Percentiles rank a stretch among this genome's conserved stretches.
Conservation (phyloP, 768 basidiomycete species). For the Aureoboletus auriporus region DNA sequence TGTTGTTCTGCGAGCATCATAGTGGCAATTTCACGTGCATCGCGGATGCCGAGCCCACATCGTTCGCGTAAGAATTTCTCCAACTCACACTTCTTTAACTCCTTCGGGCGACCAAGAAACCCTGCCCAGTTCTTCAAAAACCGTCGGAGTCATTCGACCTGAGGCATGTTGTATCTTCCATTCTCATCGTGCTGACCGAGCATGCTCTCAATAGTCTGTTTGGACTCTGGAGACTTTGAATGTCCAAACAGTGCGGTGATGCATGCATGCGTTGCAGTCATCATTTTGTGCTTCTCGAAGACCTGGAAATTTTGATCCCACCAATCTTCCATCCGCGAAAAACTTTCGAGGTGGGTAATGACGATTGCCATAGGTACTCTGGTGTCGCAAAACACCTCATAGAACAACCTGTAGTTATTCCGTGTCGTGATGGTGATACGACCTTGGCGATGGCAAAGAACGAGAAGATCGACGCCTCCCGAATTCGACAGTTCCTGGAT, state of each 20-base stretch:
- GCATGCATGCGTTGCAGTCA: not conserved
- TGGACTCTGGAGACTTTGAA: not conserved
- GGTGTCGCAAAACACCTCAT: not conserved
- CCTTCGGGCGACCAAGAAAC: not conserved
- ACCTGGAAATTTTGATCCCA: not conserved
- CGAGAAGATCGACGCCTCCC: conserved; percentile 2
- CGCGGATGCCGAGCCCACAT: not conserved
- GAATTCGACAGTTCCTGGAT: not conserved
- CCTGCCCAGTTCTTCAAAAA: not conserved
- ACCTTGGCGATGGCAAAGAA: conserved; percentile 2
- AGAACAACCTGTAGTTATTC: conserved; percentile 3
- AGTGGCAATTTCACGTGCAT: not conserved
- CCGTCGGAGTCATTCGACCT: not conserved
- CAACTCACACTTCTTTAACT: not conserved
- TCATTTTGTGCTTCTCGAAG: not conserved
- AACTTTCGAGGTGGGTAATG: conserved; percentile 1
- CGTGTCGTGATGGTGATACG: not conserved
- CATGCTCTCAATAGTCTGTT: not conserved
- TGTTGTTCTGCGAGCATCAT: not conserved
- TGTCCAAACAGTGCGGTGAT: not conserved
- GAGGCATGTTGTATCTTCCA: conserved; percentile 2
- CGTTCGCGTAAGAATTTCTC: not conserved
- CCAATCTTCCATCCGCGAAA: conserved; percentile 1
- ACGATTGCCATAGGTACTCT: conserved; percentile 2
- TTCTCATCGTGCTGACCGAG: not conserved